Evolutionary conservation across 768 basidiomycete genomes (phyloP).

Genomic region (Phlebiopsis flavidoalba): DNA sequence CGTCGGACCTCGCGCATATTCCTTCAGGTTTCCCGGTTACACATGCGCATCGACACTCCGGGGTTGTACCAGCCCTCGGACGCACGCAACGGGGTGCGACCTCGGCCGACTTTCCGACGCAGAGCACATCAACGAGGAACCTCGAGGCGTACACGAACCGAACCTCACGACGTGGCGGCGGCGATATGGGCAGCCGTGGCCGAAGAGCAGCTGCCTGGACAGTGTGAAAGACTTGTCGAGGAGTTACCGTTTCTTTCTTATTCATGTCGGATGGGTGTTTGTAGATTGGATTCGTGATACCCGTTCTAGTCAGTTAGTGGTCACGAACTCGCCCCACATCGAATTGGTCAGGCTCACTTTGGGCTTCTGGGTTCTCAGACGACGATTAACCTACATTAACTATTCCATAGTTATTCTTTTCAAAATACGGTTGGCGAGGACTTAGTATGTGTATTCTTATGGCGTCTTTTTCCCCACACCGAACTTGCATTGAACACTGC

Average conservation of each 20-base stretch:
- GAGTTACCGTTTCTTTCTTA: not conserved
- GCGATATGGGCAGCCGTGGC: conserved; percentile 62
- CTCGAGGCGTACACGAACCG: conserved; percentile 75
- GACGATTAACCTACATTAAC: not conserved
- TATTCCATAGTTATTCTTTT: not conserved
- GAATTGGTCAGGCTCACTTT: not conserved
- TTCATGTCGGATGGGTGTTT: not conserved
- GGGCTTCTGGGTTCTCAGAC: not conserved
- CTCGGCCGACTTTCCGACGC: conserved; percentile 75
- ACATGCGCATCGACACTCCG: conserved; percentile 74
- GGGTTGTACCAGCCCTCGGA: conserved; percentile 82
- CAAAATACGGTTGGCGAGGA: not conserved
- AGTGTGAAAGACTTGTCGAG: conserved; percentile 37
- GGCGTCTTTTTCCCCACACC: not conserved
- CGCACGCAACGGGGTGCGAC: conserved; percentile 76
- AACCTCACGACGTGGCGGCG: conserved; percentile 75
- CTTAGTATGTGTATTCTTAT: not conserved
- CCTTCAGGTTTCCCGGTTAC: conserved; percentile 60
- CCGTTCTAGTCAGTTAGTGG: not conserved
- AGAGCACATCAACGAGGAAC: conserved; percentile 65
- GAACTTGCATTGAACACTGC: not conserved
- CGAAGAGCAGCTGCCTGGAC: conserved; percentile 60
- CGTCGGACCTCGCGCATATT: conserved; percentile 67
- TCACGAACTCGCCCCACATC: not conserved
- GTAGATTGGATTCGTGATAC: not conserved